Evolutionary conservation across 202 grass and related monocot genomes (phyloP).

Genomic region (Carex arenaria): DNA sequence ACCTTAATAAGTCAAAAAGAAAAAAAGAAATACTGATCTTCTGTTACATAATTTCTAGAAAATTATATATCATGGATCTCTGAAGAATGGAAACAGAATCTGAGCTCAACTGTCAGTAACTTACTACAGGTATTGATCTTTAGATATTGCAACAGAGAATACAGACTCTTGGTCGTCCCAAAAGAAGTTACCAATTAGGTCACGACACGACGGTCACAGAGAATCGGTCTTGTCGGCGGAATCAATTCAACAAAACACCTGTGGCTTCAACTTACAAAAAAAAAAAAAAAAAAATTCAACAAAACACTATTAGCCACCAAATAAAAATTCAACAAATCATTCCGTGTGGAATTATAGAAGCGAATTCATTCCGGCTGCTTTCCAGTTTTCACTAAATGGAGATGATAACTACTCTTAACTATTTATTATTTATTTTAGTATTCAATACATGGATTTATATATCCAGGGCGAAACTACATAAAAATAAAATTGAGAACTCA

Average conservation of each 20-base stretch:
- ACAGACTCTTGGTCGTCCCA: background rate
- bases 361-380: background rate
- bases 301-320: too few relatives aligned
- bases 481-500: too few relatives aligned
- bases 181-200: background rate
- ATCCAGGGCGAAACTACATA: too few relatives aligned
- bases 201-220: slow-evolving; percentile 1
- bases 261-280: too few relatives aligned
- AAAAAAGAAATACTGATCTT: too few relatives aligned
- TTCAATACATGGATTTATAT: too few relatives aligned
- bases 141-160: background rate
- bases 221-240: background rate
- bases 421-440: background rate
- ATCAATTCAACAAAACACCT: background rate
- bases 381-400: background rate
- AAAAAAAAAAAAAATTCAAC: too few relatives aligned
- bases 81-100: background rate
- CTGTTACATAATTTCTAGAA: too few relatives aligned
- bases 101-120: too few relatives aligned
- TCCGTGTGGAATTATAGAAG: background rate
- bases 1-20: background rate
- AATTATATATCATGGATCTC: background rate
- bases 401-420: background rate
- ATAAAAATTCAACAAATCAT: background rate
- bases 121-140: background rate